Conservation (phyloP, 2,329 filamentous ascomycete species). For the Alternaria metachromatica region DNA sequence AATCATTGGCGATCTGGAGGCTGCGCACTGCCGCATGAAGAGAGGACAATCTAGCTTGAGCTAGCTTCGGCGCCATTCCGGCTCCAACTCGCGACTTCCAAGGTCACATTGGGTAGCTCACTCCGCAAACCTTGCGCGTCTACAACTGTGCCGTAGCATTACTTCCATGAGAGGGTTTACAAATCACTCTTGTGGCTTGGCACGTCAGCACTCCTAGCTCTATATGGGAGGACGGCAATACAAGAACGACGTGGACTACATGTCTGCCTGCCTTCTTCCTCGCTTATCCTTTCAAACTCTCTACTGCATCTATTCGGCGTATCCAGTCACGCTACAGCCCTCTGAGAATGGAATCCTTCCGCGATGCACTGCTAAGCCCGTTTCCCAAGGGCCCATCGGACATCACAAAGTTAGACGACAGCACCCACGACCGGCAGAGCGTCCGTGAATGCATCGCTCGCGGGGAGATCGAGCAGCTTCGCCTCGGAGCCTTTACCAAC, state of each 20-base stretch:
- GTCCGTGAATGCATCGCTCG: background rate
- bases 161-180: background rate
- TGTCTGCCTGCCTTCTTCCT: background rate
- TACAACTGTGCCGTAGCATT: background rate
- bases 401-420: conserved; percentile 2
- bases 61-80: background rate
- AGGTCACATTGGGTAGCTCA: background rate
- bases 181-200: background rate
- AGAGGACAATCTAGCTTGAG: background rate
- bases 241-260: background rate
- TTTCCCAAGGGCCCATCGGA: conserved; percentile 5
- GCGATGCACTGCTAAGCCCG: conserved; percentile 3
- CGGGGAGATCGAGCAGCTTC: background rate
- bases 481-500: background rate
- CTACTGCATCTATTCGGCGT: background rate
- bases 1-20: background rate
- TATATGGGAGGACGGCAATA: background rate
- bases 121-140: background rate
- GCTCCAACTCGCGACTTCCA: background rate
- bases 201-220: background rate
- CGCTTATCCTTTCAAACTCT: background rate
- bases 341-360: background rate
- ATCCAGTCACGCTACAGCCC: background rate
- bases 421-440: background rate
- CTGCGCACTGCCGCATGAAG: background rate